Evolutionary conservation across 192 early-diverging fungal genomes (phyloP), one percentile per base, ranked within the genome.

Genomic region (Endogone sp.): DNA sequence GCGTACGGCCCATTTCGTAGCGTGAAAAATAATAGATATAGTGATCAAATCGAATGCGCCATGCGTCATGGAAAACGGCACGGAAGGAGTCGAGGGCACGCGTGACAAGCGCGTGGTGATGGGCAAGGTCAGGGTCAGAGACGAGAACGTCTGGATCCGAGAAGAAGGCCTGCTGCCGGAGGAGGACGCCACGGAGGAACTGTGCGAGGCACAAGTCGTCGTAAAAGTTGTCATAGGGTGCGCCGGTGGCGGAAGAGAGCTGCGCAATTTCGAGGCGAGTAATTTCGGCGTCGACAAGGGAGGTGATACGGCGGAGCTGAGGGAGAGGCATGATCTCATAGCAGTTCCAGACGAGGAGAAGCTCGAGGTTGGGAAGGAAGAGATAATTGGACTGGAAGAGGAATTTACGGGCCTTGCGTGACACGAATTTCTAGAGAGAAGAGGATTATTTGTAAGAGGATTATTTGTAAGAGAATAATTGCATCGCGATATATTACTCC

Each of bases 351-450:
- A 90, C 75, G 57, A 90, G 81, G 62, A 94, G 66, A 21, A 94
- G 84, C 73, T 97, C 95, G 29, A 93, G 80, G 2, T 82, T 89
- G 4, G 93, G 93, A 16, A 94, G 79, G 32, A 92, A 67, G 28
- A 97, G 75, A 56, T 87, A 73, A 64, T 81, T 77, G n/a, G 77
- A 80, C 69, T 97, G 92, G 65, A 77, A 57, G 10, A 74, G 16
- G 71, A 88, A 95, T 64, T 92, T 92, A 68, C 88, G 84, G 3
- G 89, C 80, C 74, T 97, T 97, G 61, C 95, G 87, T 26, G 89
- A 82, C 22, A 94, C 88, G 75, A 90, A 95, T 78, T 94, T 94
- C 80, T 78, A 55, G 3, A 25, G 29, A 8, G 4, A 29, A 20
- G 21, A 11, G 85, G 29, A 54, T 8, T 22, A 29, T 6, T 6